Base-by-base conservation (phyloP, 108 stramenopile genomes). In the Discostella pseudostelligera region DNA sequence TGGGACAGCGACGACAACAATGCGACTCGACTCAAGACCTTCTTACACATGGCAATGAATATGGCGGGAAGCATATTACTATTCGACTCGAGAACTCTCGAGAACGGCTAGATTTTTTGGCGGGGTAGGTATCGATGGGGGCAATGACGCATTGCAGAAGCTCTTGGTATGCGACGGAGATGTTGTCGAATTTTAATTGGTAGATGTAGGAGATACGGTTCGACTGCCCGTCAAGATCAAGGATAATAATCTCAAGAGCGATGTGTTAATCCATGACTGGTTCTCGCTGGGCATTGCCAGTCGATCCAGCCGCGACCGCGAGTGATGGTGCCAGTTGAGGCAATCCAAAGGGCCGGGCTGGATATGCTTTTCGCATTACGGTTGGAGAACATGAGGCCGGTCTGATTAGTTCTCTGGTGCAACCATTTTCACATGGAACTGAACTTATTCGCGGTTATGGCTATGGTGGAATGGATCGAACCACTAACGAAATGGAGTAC, bases 401-500 rank as follows among this genome's bases (percentile, higher is more conserved):
- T n/a, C n/a, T n/a, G n/a, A n/a, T n/a, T n/a, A n/a, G n/a, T n/a
- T n/a, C n/a, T n/a, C n/a, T n/a, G n/a, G n/a, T n/a, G n/a, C n/a
- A n/a, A n/a, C n/a, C n/a, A n/a, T n/a, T n/a, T n/a, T n/a, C n/a
- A n/a, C n/a, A n/a, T 32, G 32, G 32, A 32, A 29, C 56, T 21
- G 43, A 59, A 60, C 68, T 69, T 9, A 46, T 69, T 14, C 40
- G 25, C 6, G 68, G 68, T 19, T 59, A 44, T 26, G 58, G 68
- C 2, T 69, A 69, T 60, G 68, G 17, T 12, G 68, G 68, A 17
- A 59, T 45, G 42, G 26, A 60, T 35, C 39, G 29, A 46, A 69
- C 22, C n/a, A 69, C 42, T 43, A 62, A 61, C 19, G 68, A 69
- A 17, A 69, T 69, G 68, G 68, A 69, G 16, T 69, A 69, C 42